phyloP scores from a whole-genome alignment of 805 yeast genomes.

The Pichia thaimueangensis region DNA sequence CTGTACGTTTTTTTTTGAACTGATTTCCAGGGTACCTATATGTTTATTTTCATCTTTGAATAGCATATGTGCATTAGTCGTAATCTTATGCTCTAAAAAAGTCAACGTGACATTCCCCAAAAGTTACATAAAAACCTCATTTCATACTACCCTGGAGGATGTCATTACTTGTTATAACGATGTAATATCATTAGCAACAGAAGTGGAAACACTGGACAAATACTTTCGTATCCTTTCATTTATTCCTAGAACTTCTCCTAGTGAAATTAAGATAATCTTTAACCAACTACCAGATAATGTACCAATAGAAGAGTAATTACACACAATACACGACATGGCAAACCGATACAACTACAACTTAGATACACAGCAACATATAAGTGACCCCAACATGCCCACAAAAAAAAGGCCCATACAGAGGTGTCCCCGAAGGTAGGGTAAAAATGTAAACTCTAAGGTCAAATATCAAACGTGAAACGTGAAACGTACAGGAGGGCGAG shows the following conservation, averaged over 20 bases:
- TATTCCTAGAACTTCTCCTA: conserved; percentile 14
- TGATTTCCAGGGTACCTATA: conserved; percentile 26
- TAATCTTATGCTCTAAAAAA: conserved; percentile 20
- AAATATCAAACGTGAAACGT: too few species aligned
- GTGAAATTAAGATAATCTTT: conserved; percentile 3
- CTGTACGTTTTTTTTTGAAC: conserved; percentile 25
- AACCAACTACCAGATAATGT: too few species aligned
- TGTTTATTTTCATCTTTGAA: conserved; percentile 20
- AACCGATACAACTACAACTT: too few species aligned
- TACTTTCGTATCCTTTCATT: conserved; percentile 21
- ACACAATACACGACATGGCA: too few species aligned
- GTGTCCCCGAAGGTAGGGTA: too few species aligned
- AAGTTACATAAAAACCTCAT: conserved; percentile 11
- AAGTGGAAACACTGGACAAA: conserved; percentile 18
- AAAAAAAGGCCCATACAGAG: too few species aligned
- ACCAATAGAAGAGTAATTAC: too few species aligned
- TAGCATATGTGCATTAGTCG: conserved; percentile 22
- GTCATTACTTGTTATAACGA: conserved; percentile 23
- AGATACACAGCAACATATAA: too few species aligned
- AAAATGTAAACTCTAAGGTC: too few species aligned
- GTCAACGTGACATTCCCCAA: conserved; percentile 17
- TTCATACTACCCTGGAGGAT: conserved; percentile 16
- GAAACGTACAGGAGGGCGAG: too few species aligned
- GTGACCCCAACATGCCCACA: too few species aligned
- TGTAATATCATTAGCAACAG: conserved; percentile 16